phyloP scores from a whole-genome alignment of 495 filamentous ascomycete species.

The Penicillium crystallinum region DNA sequence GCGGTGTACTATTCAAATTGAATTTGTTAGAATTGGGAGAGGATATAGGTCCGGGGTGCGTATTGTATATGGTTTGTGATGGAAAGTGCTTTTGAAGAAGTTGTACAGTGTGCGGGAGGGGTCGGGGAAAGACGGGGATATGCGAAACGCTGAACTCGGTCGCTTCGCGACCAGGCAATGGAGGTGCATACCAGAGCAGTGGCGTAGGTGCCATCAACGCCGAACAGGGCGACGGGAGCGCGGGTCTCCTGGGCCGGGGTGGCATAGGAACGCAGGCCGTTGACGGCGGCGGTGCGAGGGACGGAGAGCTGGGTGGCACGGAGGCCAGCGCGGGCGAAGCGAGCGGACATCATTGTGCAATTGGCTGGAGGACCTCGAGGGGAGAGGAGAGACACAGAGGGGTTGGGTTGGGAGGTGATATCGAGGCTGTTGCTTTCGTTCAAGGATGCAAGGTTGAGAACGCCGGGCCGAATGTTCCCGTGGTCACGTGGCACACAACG shows the following conservation, averaged over 20 bases:
- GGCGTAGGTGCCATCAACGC: constrained; percentile 96
- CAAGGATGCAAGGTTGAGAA: constrained; percentile 31
- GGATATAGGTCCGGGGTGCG: neutral
- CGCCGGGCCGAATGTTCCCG: constrained; percentile 37
- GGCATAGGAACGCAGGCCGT: constrained; percentile 67
- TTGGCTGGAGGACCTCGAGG: constrained; percentile 24
- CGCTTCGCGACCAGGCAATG: neutral
- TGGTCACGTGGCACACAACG: constrained; percentile 28
- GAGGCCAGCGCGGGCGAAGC: constrained; percentile 46
- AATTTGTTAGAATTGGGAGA: neutral
- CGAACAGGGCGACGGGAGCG: constrained; percentile 86
- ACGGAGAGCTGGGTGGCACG: constrained; percentile 46
- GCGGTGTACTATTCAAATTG: constrained; percentile 81
- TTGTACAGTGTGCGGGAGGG: constrained; percentile 8
- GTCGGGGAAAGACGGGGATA: constrained; percentile 15
- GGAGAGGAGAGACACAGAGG: constrained; percentile 14
- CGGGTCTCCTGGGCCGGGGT: constrained; percentile 64
- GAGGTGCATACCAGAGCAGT: constrained; percentile 75
- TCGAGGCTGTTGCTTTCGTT: constrained; percentile 23
- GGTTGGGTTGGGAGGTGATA: constrained; percentile 24
- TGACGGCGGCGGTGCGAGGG: constrained; percentile 41
- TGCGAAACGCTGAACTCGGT: constrained; percentile 24
- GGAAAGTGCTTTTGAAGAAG: constrained; percentile 11
- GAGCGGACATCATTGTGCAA: constrained; percentile 42
- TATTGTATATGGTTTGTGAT: neutral